These are phyloP conservation scores for Citrullus amarus DNA, from an alignment of 306 rosid genomes.

Conservation along the genomic window DNA sequence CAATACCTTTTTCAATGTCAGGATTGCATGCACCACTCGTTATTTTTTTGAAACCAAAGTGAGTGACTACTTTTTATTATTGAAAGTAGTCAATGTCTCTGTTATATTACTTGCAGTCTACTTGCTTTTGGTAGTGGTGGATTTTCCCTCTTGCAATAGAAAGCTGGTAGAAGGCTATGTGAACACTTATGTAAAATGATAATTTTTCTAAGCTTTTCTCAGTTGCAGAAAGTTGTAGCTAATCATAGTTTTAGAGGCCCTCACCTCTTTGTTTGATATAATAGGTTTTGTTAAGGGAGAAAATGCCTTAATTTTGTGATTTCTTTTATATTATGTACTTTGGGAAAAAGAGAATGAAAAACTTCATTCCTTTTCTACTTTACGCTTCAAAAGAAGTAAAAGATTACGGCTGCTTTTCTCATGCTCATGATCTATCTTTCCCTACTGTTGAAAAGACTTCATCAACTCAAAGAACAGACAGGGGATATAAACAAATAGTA, in stretches of 20 bases:
- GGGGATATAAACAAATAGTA: no score
- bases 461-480: not conserved
- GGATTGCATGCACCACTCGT: not conserved
- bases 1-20: not conserved
- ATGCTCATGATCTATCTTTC: not conserved
- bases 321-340: not conserved
- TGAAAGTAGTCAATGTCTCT: not conserved
- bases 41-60: not conserved
- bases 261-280: not conserved
- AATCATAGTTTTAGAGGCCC: not conserved
- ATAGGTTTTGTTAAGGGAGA: not conserved
- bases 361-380: not conserved
- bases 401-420: not conserved
- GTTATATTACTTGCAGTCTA: not conserved
- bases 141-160: not conserved
- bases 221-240: slow-evolving; percentile 1
- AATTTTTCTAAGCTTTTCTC: not conserved
- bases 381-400: not conserved
- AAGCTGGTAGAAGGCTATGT: not conserved
- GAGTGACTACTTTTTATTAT: not conserved
- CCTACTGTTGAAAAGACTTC: not conserved
- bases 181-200: not conserved
- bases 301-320: not conserved
- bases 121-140: not conserved
- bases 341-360: not conserved